Conservation (phyloP, 2,329 filamentous ascomycete genomes). For the Verticillium dahliae region DNA sequence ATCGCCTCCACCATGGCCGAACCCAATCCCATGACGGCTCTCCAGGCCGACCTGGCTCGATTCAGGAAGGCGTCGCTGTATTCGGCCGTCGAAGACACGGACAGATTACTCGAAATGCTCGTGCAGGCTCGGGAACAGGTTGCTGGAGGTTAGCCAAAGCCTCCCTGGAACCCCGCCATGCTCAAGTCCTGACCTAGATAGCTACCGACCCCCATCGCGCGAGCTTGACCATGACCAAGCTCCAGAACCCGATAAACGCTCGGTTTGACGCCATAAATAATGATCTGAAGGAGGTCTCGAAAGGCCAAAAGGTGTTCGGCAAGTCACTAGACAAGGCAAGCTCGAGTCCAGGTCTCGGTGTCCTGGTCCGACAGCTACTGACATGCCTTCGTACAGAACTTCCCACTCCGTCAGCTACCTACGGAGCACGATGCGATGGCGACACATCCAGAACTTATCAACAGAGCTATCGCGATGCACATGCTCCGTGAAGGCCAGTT, state of each 20-base stretch:
- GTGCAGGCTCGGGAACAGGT: constrained; percentile 67
- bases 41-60: constrained; percentile 69
- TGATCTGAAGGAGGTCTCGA: constrained; percentile 76
- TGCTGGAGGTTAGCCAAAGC: constrained; percentile 49
- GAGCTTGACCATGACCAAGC: constrained; percentile 68
- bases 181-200: constrained; percentile 13
- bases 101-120: constrained; percentile 74
- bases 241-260: constrained; percentile 79
- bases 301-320: constrained; percentile 74
- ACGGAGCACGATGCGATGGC: constrained; percentile 65
- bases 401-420: constrained; percentile 55
- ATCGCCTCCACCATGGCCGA: constrained; percentile 21
- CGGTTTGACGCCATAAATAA: constrained; percentile 75
- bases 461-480: constrained; percentile 89
- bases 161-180: constrained; percentile 5
- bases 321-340: constrained; percentile 77
- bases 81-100: constrained; percentile 70
- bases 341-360: neutral
- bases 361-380: constrained; percentile 9
- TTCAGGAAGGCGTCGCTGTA: constrained; percentile 63
- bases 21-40: constrained; percentile 39
- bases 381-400: constrained; percentile 17
- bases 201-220: constrained; percentile 61
- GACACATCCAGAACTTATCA: constrained; percentile 42
- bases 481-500: constrained; percentile 93